These are phyloP conservation scores for Raddia distichophylla DNA, from an alignment of 176 grass and related monocot genomes.

Conservation along the genomic window DNA sequence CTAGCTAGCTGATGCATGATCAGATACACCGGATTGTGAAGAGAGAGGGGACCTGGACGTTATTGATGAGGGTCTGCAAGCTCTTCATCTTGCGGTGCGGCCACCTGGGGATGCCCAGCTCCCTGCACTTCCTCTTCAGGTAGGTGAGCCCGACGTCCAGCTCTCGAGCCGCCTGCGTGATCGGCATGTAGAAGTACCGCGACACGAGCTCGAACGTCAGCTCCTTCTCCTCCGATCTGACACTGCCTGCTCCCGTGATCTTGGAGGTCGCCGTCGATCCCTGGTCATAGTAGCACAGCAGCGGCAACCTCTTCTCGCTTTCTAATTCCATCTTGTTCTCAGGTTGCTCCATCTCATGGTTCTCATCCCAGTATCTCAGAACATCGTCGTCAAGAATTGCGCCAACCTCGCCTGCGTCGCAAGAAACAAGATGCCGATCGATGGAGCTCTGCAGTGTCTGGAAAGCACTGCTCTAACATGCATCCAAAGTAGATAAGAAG, in stretches of 20 bases:
- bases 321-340: background rate
- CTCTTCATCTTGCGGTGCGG: conserved; percentile 83
- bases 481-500: background rate
- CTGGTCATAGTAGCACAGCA: conserved; percentile 12
- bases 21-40: background rate
- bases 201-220: conserved; percentile 63
- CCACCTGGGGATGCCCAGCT: conserved; percentile 72
- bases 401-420: conserved; percentile 35
- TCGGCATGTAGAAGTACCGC: conserved; percentile 72
- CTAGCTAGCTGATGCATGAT: background rate
- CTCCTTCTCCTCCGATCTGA: conserved; percentile 23
- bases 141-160: conserved; percentile 66
- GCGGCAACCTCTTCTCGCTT: background rate
- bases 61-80: conserved; percentile 59
- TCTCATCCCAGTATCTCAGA: conserved; percentile 51
- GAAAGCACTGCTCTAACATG: background rate
- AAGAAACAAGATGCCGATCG: background rate
- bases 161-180: conserved; percentile 56
- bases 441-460: background rate
- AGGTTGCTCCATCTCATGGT: conserved; percentile 22
- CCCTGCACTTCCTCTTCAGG: conserved; percentile 72
- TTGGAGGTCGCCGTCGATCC: background rate
- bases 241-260: background rate
- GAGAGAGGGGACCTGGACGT: conserved; percentile 52
- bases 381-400: conserved; percentile 43